phyloP scores from a whole-genome alignment of 2,329 filamentous ascomycete species.

The Fusarium sp. region DNA sequence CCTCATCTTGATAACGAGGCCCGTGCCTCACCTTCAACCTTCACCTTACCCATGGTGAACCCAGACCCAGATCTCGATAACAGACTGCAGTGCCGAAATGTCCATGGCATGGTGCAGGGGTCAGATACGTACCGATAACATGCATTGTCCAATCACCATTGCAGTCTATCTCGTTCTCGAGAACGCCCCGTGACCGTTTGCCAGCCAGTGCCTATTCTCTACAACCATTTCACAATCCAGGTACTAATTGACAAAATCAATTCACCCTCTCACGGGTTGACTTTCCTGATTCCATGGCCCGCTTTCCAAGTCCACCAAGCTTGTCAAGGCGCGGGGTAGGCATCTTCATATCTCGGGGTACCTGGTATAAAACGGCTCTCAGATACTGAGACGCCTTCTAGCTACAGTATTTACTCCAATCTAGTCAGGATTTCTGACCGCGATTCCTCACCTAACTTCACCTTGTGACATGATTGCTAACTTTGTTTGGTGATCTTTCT shows the following conservation, averaged over 20 bases:
- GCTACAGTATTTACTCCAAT: conserved; percentile 21
- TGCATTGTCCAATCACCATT: conserved; percentile 16
- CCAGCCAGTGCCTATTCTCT: not conserved
- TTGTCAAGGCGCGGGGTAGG: conserved; percentile 27
- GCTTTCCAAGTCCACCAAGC: conserved; percentile 14
- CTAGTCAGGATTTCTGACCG: conserved; percentile 15
- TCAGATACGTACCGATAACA: conserved; percentile 17
- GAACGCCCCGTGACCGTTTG: conserved; percentile 5
- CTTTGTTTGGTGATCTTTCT: conserved; percentile 10
- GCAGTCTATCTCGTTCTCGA: not conserved
- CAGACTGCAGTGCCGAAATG: conserved; percentile 22
- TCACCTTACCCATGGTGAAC: conserved; percentile 2
- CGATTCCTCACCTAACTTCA: conserved; percentile 27
- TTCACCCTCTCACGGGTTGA: conserved; percentile 21
- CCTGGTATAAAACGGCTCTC: not conserved
- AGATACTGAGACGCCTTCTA: conserved; percentile 18
- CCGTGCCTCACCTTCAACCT: conserved; percentile 6
- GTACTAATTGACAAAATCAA: not conserved
- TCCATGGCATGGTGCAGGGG: not conserved
- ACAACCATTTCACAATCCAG: not conserved
- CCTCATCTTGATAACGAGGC: not conserved
- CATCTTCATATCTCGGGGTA: conserved; percentile 27
- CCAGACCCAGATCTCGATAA: conserved; percentile 29
- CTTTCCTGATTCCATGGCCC: conserved; percentile 31
- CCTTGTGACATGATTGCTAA: conserved; percentile 11